Conservation (phyloP, 768 basidiomycete genomes). For the Boletus subparvulus region DNA sequence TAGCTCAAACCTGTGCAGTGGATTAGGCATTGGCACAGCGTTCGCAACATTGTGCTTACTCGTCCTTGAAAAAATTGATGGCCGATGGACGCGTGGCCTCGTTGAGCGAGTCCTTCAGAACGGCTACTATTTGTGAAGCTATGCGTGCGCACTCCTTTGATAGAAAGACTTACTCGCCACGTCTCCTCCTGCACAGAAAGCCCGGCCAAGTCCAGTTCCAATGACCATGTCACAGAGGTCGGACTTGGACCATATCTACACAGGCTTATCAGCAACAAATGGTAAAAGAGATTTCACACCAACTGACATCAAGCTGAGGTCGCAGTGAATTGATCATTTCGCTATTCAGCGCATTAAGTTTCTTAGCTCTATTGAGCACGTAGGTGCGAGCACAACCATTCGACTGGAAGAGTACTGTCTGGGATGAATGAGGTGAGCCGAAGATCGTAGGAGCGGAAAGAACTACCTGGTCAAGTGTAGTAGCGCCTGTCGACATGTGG, state of each 20-base stretch:
- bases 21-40: slow-evolving; percentile 9
- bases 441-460: neutral
- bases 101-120: slow-evolving; percentile 51
- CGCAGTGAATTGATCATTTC: slow-evolving; percentile 73
- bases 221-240: slow-evolving; percentile 71
- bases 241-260: slow-evolving; percentile 73
- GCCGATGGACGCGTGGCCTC: slow-evolving; percentile 58
- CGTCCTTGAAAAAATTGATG: slow-evolving; percentile 87
- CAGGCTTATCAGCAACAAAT: slow-evolving; percentile 7
- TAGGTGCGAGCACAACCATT: slow-evolving; percentile 63
- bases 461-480: slow-evolving; percentile 28
- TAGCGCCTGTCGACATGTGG: slow-evolving; percentile 34
- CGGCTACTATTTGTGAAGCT: slow-evolving; percentile 40
- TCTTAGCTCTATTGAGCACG: slow-evolving; percentile 74
- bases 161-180: slow-evolving; percentile 65
- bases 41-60: slow-evolving; percentile 52
- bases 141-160: neutral
- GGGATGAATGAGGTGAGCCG: slow-evolving; percentile 20
- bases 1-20: slow-evolving; percentile 64
- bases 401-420: slow-evolving; percentile 68
- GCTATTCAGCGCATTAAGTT: slow-evolving; percentile 80
- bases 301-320: slow-evolving; percentile 71
- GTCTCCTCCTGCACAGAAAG: slow-evolving; percentile 95
- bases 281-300: neutral
- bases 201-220: slow-evolving; percentile 66